A percentile compares a stretch with the other conserved stretches of the same genome.
These are phyloP conservation scores for Oehlia diaphana DNA, from an alignment of 192 early-diverging fungal genomes.

Conservation along the genomic window DNA sequence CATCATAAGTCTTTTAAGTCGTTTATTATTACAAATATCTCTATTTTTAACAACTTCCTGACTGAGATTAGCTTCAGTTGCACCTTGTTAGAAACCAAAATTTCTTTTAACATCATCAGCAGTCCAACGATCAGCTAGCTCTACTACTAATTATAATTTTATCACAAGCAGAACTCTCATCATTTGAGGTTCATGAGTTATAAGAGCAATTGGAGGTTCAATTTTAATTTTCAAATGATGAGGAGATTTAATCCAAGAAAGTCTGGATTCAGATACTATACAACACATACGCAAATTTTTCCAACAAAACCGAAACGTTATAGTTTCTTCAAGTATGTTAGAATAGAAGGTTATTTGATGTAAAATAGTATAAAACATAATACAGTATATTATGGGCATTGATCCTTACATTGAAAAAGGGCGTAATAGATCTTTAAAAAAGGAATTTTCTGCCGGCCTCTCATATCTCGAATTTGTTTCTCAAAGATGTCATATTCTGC, in stretches of 20 bases:
- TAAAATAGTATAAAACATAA: too few relatives aligned
- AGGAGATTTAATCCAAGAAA: too few relatives aligned
- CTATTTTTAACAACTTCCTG: conserved; percentile 9
- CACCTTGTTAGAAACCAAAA: conserved; percentile 9
- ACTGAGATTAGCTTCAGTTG: conserved; percentile 4
- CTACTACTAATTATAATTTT: conserved; percentile 25
- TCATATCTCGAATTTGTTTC: too few relatives aligned
- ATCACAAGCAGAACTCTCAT: not conserved
- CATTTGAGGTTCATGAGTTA: not conserved
- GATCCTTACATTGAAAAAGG: too few relatives aligned
- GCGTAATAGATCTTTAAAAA: too few relatives aligned
- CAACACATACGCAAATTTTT: not conserved
- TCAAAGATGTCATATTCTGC: too few relatives aligned
- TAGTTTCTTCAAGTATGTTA: too few relatives aligned
- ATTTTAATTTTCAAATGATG: too few relatives aligned
- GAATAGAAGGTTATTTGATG: too few relatives aligned
- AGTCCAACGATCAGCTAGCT: conserved; percentile 7
- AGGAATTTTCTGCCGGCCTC: too few relatives aligned
- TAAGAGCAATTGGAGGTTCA: not conserved
- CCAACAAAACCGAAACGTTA: too few relatives aligned
- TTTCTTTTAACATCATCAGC: conserved; percentile 11
- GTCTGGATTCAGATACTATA: not conserved
- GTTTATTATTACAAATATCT: conserved; percentile 24
- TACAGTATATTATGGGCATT: too few relatives aligned
- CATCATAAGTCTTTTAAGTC: conserved; percentile 25